Base-by-base conservation (phyloP, 2,329 filamentous ascomycete species). In the Colletotrichum gigasporum region DNA sequence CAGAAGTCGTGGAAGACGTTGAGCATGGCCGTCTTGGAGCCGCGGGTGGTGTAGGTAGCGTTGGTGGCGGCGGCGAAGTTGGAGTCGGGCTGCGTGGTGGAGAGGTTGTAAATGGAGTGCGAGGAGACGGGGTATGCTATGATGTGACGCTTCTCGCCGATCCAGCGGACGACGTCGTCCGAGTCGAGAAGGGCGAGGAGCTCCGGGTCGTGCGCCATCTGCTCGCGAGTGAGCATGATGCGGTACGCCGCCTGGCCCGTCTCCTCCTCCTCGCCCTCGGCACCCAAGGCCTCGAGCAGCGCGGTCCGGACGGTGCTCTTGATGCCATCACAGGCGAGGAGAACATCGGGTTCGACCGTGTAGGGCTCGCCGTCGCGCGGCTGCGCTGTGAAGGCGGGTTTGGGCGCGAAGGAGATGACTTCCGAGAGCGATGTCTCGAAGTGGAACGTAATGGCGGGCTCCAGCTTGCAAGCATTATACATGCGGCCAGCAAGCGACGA, bases 171-270 rank as follows among this genome's bases (percentile, higher is more conserved):
- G 3, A 91, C 91, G 50, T 84, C 81, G 70, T 93, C 86, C 42
- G 84, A 82, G 69, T 92, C 87, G 20, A 94, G 81, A 9, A 94
- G 82, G n/a, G 79, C 82, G 55, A 90, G 79, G 48, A 93, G 80
- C 67, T 92, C 90, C 0, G 90, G 84, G 69, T 94, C 90, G 20
- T 85, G 69, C 59, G 82, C 76, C 86, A 94, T 91, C 63, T 90
- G 82, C 28, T 87, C 83, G 11, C 91, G 86, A 1, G 84, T 86
- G 16, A 94, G 83, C 86, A 94, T 91, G 76, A 94, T 92, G 11
- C 91, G 87, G 79, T 94, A 94, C 3, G 91, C 90, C 0, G 92
- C 91, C 77, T 94, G 90, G 4, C 90, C 87, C 0, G 91, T 93
- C 65, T 92, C 90, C 63, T 87, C 80, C 69, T 90, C 86, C 56